phyloP scores from a whole-genome alignment of 148 eudicot genomes.

The Heliosperma pusillum region DNA sequence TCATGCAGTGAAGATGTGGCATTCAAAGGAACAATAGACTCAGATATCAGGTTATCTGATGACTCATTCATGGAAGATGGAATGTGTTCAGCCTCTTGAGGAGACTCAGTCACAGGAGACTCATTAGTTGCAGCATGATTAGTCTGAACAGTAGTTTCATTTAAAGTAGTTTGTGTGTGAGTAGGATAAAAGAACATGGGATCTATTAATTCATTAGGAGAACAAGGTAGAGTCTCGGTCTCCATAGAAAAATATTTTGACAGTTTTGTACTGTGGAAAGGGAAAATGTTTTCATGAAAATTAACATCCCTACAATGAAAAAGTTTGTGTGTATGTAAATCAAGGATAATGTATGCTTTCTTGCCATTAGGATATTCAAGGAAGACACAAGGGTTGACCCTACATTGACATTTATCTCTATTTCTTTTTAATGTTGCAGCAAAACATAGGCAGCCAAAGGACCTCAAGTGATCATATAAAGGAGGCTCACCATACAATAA shows the following conservation, averaged over 20 bases:
- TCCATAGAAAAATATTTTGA: not conserved
- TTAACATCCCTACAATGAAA: not conserved
- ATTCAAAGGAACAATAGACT: no score
- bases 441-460: slow-evolving; percentile 4
- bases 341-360: not conserved
- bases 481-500: not conserved
- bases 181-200: not conserved
- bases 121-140: no score
- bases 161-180: no score
- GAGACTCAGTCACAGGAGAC: no score
- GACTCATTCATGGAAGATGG: no score
- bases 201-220: no score
- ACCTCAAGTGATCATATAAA: not conserved
- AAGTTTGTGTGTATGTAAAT: not conserved
- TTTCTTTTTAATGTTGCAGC: not conserved
- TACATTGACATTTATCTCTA: not conserved
- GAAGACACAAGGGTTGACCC: not conserved
- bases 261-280: not conserved
- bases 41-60: no score
- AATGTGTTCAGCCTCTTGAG: no score
- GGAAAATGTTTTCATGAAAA: not conserved
- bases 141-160: no score
- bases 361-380: not conserved
- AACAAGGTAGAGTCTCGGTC: not conserved
- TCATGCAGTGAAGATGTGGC: no score